Evolutionary conservation across 108 stramenopile species (phyloP), one percentile per base, ranked within the genome.

Genomic region (Skeletonema menzelii): DNA sequence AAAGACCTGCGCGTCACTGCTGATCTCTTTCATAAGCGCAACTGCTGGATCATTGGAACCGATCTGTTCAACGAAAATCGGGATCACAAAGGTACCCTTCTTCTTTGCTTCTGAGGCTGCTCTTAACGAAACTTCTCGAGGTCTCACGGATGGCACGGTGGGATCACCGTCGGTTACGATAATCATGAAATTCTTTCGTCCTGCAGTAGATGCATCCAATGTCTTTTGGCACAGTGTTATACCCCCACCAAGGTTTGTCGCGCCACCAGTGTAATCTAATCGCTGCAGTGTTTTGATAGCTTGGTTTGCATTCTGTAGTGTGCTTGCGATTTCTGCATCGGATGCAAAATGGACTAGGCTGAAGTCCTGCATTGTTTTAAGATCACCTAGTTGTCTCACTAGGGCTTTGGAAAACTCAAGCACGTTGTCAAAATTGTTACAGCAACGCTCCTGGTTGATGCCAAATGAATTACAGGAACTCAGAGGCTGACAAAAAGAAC

Each of bases 151-250:
- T 17, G 77, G 77, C 31, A 62, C 65, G 15, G 59, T 65, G 17
- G 77, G 77, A 31, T 59, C 24, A 1, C 70, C 77, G 30, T 79
- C 77, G 0, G 77, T 79, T 5, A 79, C 66, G 8, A 79, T 19
- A 24, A 79, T 28, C 15, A 79, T 60, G 0, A 79, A 56, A 35
- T 63, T 79, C 49, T 60, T 71, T 37, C 64, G 64, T 31, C 63
- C 65, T 22, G 27, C 55, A 40, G 68, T 61, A 27, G 69, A 79
- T 11, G 65, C 30, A 71, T 62, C 27, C 65, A 79, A 26, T 37
- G 49, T 34, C 22, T 34, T n/a, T 35, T 60, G 59, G 22, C 59
- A 60, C 26, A 34, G 17, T 8, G 19, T 60, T 31, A 60, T 60
- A 24, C 32, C 59, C 5, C 3, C 59, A 7, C 2, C 26, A 34